Percentiles rank a stretch among this genome's conserved stretches.
Evolutionary conservation across 805 yeast species (phyloP).

Genomic region (Lipomyces kockii): DNA sequence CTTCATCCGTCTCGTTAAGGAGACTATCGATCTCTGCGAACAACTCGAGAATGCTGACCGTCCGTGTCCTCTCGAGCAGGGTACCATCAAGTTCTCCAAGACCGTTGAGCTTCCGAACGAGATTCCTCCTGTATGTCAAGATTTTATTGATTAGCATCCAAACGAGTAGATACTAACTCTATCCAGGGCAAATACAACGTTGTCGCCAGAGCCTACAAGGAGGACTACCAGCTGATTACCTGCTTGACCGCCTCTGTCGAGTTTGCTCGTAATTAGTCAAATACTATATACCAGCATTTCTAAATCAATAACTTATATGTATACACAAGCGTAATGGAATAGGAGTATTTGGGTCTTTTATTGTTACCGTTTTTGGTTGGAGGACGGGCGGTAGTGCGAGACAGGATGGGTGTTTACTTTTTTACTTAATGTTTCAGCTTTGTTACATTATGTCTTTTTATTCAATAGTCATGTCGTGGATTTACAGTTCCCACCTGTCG

Average conservation of each 20-base stretch:
- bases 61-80: constrained; percentile 79
- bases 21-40: constrained; percentile 92
- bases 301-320: not conserved
- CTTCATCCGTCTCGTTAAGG: constrained; percentile 82
- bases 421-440: not conserved
- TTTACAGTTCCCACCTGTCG: not conserved
- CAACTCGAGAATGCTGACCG: constrained; percentile 80
- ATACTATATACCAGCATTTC: not conserved
- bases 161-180: not conserved
- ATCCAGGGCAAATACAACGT: constrained; percentile 70
- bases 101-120: constrained; percentile 83
- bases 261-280: constrained; percentile 36
- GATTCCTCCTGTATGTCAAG: constrained; percentile 77
- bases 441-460: not conserved
- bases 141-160: not conserved
- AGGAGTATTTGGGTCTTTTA: constrained; percentile 2
- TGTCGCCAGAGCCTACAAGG: constrained; percentile 86
- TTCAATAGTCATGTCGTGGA: not conserved
- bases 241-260: constrained; percentile 63
- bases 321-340: constrained; percentile 2
- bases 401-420: not conserved
- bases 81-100: constrained; percentile 68
- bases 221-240: constrained; percentile 77
- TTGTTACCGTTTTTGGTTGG: not conserved
- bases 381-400: not conserved